Percentiles rank a stretch among this genome's conserved stretches.
These are phyloP conservation scores for Mortierella hygrophila DNA, from an alignment of 192 early-diverging fungal genomes.

Conservation along the genomic window DNA sequence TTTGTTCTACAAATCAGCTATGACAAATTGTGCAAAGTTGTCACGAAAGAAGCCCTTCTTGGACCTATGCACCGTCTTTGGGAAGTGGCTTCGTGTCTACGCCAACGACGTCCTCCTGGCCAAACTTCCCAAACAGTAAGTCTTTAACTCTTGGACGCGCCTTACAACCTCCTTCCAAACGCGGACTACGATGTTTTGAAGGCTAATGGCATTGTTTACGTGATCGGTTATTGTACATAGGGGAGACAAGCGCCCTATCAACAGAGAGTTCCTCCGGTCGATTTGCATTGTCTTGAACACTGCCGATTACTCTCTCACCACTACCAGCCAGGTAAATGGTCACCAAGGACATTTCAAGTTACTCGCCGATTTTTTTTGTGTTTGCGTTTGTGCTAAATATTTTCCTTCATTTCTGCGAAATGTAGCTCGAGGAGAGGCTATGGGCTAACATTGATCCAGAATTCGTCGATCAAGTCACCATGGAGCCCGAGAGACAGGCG, in stretches of 20 bases:
- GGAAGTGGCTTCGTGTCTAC: conserved; percentile 85
- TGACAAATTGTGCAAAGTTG: conserved; percentile 87
- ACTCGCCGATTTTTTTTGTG: background rate
- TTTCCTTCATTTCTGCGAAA: background rate
- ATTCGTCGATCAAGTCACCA: conserved; percentile 77
- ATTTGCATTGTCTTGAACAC: conserved; percentile 92
- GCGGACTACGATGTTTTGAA: background rate
- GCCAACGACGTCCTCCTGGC: conserved; percentile 77
- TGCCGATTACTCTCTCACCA: conserved; percentile 92
- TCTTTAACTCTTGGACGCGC: background rate
- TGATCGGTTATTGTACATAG: conserved; percentile 42
- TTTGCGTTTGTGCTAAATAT: background rate
- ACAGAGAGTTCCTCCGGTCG: conserved; percentile 76
- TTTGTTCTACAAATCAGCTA: conserved; percentile 89
- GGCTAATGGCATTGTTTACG: background rate
- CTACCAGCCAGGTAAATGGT: conserved; percentile 75
- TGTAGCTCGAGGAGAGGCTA: conserved; percentile 92
- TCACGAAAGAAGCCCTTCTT: conserved; percentile 89
- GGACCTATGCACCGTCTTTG: conserved; percentile 86
- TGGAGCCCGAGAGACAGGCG: conserved; percentile 80
- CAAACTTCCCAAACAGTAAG: conserved; percentile 76
- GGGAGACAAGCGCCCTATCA: conserved; percentile 73
- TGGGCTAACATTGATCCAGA: conserved; percentile 82
- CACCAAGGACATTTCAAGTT: background rate
- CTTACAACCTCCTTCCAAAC: background rate